phyloP scores from a whole-genome alignment of 768 basidiomycete species.

The Solioccasus polychromus region DNA sequence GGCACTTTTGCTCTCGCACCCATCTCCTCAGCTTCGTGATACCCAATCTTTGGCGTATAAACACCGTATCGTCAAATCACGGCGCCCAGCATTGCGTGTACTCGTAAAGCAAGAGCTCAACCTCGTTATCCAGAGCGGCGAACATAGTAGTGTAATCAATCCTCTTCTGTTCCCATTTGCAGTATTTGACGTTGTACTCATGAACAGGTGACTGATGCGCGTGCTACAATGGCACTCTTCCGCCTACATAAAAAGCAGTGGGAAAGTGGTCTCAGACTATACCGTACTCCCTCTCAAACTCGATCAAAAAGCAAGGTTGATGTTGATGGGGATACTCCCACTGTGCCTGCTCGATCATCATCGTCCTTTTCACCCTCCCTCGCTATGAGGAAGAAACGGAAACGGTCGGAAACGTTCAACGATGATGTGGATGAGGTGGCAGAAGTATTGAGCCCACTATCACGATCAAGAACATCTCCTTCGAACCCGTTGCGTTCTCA shows the following conservation, averaged over 20 bases:
- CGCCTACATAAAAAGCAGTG: constrained; percentile 78
- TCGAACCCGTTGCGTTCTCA: background rate
- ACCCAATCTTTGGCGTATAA: constrained; percentile 64
- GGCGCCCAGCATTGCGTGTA: constrained; percentile 72
- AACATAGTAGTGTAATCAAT: constrained; percentile 80
- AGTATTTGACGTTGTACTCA: background rate
- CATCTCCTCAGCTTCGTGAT: constrained; percentile 60
- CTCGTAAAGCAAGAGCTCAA: constrained; percentile 79
- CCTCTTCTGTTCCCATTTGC: background rate
- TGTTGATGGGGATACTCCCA: background rate
- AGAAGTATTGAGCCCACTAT: background rate
- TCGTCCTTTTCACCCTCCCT: background rate
- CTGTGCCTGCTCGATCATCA: background rate
- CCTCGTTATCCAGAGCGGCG: constrained; percentile 78
- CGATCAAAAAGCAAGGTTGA: background rate
- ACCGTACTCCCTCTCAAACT: background rate
- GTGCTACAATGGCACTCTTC: constrained; percentile 94
- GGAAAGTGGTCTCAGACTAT: constrained; percentile 51
- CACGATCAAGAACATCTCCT: background rate
- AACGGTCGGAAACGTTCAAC: constrained; percentile 3
- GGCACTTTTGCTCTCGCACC: constrained; percentile 73
- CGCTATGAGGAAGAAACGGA: constrained; percentile 12
- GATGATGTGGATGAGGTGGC: background rate
- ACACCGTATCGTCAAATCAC: constrained; percentile 57
- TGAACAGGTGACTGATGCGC: constrained; percentile 80